Evolutionary conservation across 148 eudicot genomes (phyloP).

Genomic region (Diospyros lotus): DNA sequence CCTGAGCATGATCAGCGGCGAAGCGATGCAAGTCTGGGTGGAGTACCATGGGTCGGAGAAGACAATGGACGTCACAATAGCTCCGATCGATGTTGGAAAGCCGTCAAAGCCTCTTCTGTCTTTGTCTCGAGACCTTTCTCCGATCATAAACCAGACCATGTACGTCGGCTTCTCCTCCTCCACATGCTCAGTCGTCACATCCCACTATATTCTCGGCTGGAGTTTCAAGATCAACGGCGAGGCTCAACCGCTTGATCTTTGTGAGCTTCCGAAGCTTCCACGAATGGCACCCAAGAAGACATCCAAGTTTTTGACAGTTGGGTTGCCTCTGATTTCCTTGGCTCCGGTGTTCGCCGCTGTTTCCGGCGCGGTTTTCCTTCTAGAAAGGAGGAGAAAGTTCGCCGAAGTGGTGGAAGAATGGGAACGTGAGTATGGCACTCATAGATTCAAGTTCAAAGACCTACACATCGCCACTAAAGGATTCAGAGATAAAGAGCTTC

Average conservation of each 20-base stretch:
- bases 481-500: constrained; percentile 34
- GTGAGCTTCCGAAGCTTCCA: constrained; percentile 33
- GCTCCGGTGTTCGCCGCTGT: neutral
- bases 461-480: constrained; percentile 49
- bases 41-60: constrained; percentile 31
- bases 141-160: constrained; percentile 23
- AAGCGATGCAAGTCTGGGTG: constrained; percentile 46
- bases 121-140: constrained; percentile 28
- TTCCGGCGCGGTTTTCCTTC: neutral
- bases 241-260: constrained; percentile 16
- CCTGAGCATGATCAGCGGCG: constrained; percentile 30
- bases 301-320: constrained; percentile 16
- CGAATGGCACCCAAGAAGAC: constrained; percentile 10
- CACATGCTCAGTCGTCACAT: constrained; percentile 17
- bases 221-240: constrained; percentile 21
- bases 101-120: constrained; percentile 36
- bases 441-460: constrained; percentile 42
- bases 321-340: constrained; percentile 5
- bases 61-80: constrained; percentile 36
- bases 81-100: constrained; percentile 25
- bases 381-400: constrained; percentile 37
- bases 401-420: constrained; percentile 50
- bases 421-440: constrained; percentile 46
- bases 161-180: constrained; percentile 37
- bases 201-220: constrained; percentile 30